Evolutionary conservation across 768 basidiomycete genomes (phyloP), one percentile per base, ranked within the genome.

Genomic region (Boletus subparvulus): DNA sequence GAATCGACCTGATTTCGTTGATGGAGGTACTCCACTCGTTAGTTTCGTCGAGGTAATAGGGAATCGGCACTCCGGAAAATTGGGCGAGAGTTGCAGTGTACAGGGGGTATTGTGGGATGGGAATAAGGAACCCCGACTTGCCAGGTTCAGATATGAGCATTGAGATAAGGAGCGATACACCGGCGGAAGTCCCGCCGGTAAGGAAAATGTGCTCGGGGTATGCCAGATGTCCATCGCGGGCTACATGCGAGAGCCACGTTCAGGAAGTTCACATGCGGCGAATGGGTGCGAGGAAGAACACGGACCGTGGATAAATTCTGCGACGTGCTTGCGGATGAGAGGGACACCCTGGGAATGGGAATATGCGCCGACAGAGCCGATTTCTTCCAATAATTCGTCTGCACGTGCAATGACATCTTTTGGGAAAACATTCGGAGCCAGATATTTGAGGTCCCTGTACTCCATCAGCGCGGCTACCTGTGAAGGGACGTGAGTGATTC

Each of bases 61-160:
- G 92, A 41, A 98, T 76, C 0, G 90, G 77, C 7, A 81, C 76
- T n/a, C 94, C 95, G 44, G 80, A 79, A 70, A 83, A 84, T 65
- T 94, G 88, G 2, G 96, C 91, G 48, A 99, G 85, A 1, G 94
- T 86, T 33, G 96, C 96, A 37, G 95, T 98, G 74, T 99, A 99
- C 13, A 99, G 81, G 2, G 96, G 96, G 71, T 99, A 98, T 75
- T 99, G 96, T 3, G 96, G 96, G 60, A 99, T 98, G 33, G 96
- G 96, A 67, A 98, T 97, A 51, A 96, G 83, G 64, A 96, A 82
- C 8, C 92, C 94, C 47, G 83, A 83, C 28, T 77, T 79, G 19
- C 66, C 59, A 21, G 83, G 84, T 21, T 79, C 73, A 10, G 84
- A 76, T 63, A 94, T 87, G 58, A 94, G 83, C 78, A 90, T 84